A percentile compares a stretch with the other conserved stretches of the same genome.
Conservation (phyloP, 306 rosid species). For the Comarum palustre region DNA sequence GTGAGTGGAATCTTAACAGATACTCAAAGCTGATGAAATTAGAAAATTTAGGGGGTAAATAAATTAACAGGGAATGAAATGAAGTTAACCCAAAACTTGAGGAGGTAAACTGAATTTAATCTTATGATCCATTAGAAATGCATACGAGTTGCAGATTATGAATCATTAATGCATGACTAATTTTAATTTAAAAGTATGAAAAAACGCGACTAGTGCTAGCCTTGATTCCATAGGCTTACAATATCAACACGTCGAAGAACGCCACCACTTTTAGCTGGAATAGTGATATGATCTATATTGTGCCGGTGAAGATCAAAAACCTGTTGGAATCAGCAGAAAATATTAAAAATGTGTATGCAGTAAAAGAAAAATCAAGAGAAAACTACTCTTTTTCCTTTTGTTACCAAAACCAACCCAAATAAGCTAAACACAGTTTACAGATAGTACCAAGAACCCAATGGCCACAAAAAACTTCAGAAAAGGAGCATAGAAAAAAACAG, state of each 20-base stretch:
- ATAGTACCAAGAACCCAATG: background rate
- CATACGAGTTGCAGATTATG: background rate
- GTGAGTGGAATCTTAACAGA: too few relatives aligned
- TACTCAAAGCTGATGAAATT: too few relatives aligned
- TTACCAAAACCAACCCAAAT: background rate
- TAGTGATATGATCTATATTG: conserved; percentile 91
- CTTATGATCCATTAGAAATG: background rate
- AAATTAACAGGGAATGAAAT: too few relatives aligned
- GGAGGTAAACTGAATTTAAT: too few relatives aligned
- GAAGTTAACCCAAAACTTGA: too few relatives aligned
- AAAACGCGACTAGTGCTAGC: background rate
- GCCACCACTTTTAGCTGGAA: conserved; percentile 70
- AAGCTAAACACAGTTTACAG: background rate
- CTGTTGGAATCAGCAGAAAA: conserved; percentile 41
- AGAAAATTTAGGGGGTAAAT: too few relatives aligned
- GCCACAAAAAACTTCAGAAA: background rate
- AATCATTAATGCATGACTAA: background rate
- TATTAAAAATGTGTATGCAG: background rate
- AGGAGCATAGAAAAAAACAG: background rate
- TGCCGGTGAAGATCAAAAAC: conserved; percentile 88
- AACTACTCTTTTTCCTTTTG: background rate
- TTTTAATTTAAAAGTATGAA: background rate
- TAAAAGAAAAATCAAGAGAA: background rate
- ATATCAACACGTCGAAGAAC: conserved; percentile 85
- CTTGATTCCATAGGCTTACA: conserved; percentile 44